phyloP scores from a whole-genome alignment of 2,329 filamentous ascomycete species.

The Domatiomyces globalis region DNA sequence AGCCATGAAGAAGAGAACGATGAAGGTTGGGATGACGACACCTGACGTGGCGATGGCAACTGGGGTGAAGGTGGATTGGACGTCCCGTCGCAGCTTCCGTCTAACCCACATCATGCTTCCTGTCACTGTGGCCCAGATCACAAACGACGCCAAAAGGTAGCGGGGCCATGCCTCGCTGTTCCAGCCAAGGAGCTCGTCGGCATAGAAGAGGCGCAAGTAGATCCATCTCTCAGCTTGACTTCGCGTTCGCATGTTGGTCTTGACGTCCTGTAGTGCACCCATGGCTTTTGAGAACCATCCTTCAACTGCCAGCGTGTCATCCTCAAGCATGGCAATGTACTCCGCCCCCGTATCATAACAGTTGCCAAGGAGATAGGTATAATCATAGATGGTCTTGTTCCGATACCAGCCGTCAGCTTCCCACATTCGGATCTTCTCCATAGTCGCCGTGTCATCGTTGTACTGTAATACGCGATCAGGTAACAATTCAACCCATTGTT shows the following conservation, averaged over 20 bases:
- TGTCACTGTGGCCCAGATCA: constrained; percentile 7
- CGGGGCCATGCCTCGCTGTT: constrained; percentile 29
- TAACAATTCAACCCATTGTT: constrained; percentile 29
- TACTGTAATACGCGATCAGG: constrained; percentile 32
- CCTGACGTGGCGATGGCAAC: constrained; percentile 19
- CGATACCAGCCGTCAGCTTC: constrained; percentile 22
- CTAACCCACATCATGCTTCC: constrained; percentile 7
- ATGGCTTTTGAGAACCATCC: constrained; percentile 34
- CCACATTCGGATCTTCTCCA: constrained; percentile 24
- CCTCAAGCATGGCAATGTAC: constrained; percentile 34
- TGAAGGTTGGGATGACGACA: constrained; percentile 20
- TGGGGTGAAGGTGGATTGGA: constrained; percentile 12
- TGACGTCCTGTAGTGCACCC: constrained; percentile 23
- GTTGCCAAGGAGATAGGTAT: constrained; percentile 28
- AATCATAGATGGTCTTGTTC: constrained; percentile 33
- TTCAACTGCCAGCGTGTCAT: constrained; percentile 34
- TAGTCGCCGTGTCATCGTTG: constrained; percentile 21
- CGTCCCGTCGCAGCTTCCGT: constrained; percentile 2
- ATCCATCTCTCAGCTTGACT: constrained; percentile 18
- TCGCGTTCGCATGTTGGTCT: constrained; percentile 19
- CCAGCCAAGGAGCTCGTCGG: constrained; percentile 33
- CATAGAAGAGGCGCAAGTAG: constrained; percentile 36
- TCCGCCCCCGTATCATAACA: constrained; percentile 27
- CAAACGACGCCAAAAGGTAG: constrained; percentile 25
- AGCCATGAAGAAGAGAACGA: constrained; percentile 28